phyloP scores from a whole-genome alignment of 2,329 filamentous ascomycete species.

The Aspergillus hiratsukae region DNA sequence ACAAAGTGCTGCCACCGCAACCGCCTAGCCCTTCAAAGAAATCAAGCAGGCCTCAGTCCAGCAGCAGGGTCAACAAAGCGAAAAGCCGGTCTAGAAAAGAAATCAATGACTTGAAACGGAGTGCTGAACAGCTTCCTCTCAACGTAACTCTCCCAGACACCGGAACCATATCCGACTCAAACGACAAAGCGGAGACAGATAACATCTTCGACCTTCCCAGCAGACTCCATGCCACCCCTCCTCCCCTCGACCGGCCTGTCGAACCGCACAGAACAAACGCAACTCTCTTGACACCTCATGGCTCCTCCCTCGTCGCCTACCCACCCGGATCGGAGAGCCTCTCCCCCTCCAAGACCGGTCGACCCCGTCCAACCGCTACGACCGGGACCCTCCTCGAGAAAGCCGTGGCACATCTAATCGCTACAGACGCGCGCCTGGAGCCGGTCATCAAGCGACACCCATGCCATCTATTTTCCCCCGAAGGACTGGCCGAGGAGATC shows the following conservation, averaged over 20 bases:
- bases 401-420: slow-evolving; percentile 69
- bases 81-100: slow-evolving; percentile 22
- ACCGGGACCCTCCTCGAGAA: slow-evolving; percentile 69
- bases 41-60: slow-evolving; percentile 18
- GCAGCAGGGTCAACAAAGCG: slow-evolving; percentile 27
- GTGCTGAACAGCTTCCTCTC: background rate
- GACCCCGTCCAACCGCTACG: slow-evolving; percentile 50
- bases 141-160: slow-evolving; percentile 3
- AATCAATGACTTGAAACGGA: slow-evolving; percentile 13
- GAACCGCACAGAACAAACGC: slow-evolving; percentile 47
- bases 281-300: slow-evolving; percentile 45
- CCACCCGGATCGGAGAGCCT: slow-evolving; percentile 35
- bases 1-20: slow-evolving; percentile 16
- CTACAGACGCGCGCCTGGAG: slow-evolving; percentile 67
- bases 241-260: slow-evolving; percentile 41
- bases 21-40: slow-evolving; percentile 18
- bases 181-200: slow-evolving; percentile 30
- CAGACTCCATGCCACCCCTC: slow-evolving; percentile 44
- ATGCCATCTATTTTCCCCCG: slow-evolving; percentile 74
- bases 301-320: slow-evolving; percentile 46
- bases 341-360: slow-evolving; percentile 39
- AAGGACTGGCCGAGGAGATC: slow-evolving; percentile 75
- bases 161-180: slow-evolving; percentile 3
- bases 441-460: slow-evolving; percentile 68
- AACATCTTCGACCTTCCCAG: slow-evolving; percentile 28